Evolutionary conservation across 768 basidiomycete genomes (phyloP).

Genomic region (Suillus subluteus): DNA sequence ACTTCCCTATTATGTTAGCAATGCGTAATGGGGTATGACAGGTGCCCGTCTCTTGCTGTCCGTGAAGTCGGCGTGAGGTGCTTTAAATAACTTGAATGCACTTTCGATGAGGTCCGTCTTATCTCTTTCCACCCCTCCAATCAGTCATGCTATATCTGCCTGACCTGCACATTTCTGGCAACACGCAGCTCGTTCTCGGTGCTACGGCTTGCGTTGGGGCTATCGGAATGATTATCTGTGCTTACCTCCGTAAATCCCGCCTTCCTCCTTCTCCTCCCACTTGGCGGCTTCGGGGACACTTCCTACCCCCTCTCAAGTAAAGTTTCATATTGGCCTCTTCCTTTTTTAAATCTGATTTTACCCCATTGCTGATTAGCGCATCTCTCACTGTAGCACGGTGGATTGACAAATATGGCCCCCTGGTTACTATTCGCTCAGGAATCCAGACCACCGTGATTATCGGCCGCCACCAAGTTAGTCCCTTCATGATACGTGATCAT

Average conservation of each 20-base stretch:
- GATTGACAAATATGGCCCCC: neutral
- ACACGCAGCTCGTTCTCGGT: neutral
- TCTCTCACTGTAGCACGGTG: neutral
- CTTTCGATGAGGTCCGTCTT: neutral
- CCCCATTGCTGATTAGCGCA: neutral
- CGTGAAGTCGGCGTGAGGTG: neutral
- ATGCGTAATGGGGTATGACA: neutral
- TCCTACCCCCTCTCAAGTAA: neutral
- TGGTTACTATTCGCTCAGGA: neutral
- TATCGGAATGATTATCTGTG: neutral
- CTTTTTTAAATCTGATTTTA: neutral
- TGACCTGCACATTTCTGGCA: neutral
- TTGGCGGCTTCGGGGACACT: neutral
- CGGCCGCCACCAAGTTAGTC: neutral
- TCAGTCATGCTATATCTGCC: neutral
- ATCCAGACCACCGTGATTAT: neutral
- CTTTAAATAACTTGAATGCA: neutral
- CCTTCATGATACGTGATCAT: neutral
- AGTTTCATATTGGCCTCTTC: neutral
- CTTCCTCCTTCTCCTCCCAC: constrained; percentile 1
- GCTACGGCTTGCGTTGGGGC: neutral
- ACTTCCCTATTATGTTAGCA: neutral
- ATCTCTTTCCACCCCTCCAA: neutral
- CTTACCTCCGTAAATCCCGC: neutral
- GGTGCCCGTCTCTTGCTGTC: neutral